Evolutionary conservation across 2,329 filamentous ascomycete species (phyloP), one percentile per base, ranked within the genome.

Genomic region (Paecilomyces sp.): DNA sequence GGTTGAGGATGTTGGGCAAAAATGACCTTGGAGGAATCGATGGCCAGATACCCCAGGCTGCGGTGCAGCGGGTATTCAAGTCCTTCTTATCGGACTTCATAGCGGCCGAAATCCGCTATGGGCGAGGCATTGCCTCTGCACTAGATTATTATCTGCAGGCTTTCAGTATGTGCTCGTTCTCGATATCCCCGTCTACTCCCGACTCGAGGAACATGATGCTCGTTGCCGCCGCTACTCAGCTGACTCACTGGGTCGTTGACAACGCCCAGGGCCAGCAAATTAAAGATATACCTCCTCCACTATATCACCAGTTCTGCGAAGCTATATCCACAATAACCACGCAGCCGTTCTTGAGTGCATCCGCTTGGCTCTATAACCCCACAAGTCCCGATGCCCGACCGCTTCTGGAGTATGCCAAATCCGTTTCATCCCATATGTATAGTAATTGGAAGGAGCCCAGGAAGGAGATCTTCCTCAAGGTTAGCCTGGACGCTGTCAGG

Each of bases 401-500:
- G 5, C 68, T 75, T 36, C 59, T 75, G n/a, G 55, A 65, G 12
- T 70, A 70, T 57, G 63, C 70, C 41, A 65, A 67, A 53, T 57
- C 33, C 4, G 50, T 70, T 18, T 64, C 69, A 25, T 61, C 65
- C 7, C 57, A 57, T 24, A 61, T 63, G 18, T 59, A 68, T 22
- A 62, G 65, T 22, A 54, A 59, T 8, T 68, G 62, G 64, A 60
- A 60, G 31, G 58, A 66, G 13, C 30, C 41, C 18, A 62, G 67
- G 24, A 68, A 68, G 22, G 71, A 71, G 57, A 62, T 64, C 34
- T 66, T 75, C 52, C 65, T 76, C 47, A 66, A 65, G 2, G 66
- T 71, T n/a, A 67, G 71, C 9, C 71, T 76, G 36, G 71, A 76
- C 55, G 75, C 70, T 6, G 69, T 78, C n/a, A 70, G 71, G 30